Percentiles rank a stretch among this genome's conserved stretches.
These are phyloP conservation scores for Helichrysum umbraculigerum DNA, from an alignment of 129 eudicot genomes.

Conservation along the genomic window DNA sequence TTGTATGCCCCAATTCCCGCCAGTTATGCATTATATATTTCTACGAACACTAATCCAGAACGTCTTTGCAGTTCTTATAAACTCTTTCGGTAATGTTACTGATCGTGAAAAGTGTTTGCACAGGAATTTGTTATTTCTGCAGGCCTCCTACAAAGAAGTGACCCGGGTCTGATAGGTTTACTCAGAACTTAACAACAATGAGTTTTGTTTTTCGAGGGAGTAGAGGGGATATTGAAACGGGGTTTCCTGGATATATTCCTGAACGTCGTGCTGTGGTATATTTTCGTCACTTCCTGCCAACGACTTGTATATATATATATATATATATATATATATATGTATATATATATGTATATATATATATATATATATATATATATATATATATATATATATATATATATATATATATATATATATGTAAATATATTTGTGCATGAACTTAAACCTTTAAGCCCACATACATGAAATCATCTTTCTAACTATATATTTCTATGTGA, in stretches of 20 bases:
- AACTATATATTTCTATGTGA: constrained; percentile 14
- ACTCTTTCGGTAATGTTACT: not conserved
- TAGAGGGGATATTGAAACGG: constrained; percentile 81
- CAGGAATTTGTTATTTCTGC: not conserved
- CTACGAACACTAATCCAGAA: not conserved
- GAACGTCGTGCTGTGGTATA: constrained; percentile 84
- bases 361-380: no score
- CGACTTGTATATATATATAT: not conserved
- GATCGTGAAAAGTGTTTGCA: not conserved
- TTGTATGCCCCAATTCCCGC: no score
- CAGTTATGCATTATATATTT: not conserved
- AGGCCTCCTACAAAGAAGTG: not conserved
- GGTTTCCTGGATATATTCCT: constrained; percentile 77
- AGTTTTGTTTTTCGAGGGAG: constrained; percentile 91
- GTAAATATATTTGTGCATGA: no score
- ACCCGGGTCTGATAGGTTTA: not conserved
- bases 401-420: no score
- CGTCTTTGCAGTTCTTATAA: not conserved
- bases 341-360: no score
- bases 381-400: no score
- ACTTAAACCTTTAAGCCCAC: not conserved
- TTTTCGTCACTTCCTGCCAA: constrained; percentile 7
- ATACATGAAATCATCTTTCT: constrained; percentile 13
- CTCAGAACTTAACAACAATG: constrained; percentile 43
- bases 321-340: no score